These are phyloP conservation scores for Hyphopichia burtonii DNA, from an alignment of 1,139 yeast genomes.

Conservation along the genomic window DNA sequence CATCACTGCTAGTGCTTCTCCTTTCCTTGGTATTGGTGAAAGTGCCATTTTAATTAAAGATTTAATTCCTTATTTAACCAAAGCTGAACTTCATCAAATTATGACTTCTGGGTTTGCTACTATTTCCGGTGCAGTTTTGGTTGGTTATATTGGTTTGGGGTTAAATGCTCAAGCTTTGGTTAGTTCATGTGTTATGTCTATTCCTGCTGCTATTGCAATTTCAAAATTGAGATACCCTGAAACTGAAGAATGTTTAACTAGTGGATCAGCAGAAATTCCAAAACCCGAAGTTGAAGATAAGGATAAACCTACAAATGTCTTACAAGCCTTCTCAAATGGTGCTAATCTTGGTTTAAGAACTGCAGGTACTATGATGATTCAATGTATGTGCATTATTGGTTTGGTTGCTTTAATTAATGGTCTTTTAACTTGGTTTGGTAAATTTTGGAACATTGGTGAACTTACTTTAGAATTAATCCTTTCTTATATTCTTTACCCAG, in stretches of 20 bases:
- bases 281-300: slow-evolving; percentile 35
- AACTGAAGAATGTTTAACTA: slow-evolving; percentile 54
- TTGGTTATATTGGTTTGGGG: slow-evolving; percentile 65
- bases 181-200: slow-evolving; percentile 69
- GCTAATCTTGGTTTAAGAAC: slow-evolving; percentile 60
- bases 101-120: slow-evolving; percentile 70
- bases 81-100: slow-evolving; percentile 64
- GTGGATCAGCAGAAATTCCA: slow-evolving; percentile 49
- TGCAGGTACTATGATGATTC: slow-evolving; percentile 61
- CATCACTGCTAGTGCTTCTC: slow-evolving; percentile 68
- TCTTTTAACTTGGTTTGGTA: slow-evolving; percentile 62
- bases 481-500: slow-evolving; percentile 61
- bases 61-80: slow-evolving; percentile 59
- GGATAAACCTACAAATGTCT: slow-evolving; percentile 52
- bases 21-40: slow-evolving; percentile 70
- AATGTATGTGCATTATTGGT: slow-evolving; percentile 63
- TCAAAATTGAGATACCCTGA: slow-evolving; percentile 65
- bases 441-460: slow-evolving; percentile 56
- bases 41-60: slow-evolving; percentile 64
- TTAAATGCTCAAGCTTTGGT: slow-evolving; percentile 64
- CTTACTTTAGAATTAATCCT: slow-evolving; percentile 58
- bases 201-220: slow-evolving; percentile 65
- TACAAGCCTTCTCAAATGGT: slow-evolving; percentile 65
- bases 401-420: slow-evolving; percentile 60
- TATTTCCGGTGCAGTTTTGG: slow-evolving; percentile 65